Evolutionary conservation across 331 rosid species (phyloP).

Genomic region (Dryas integrifolia): DNA sequence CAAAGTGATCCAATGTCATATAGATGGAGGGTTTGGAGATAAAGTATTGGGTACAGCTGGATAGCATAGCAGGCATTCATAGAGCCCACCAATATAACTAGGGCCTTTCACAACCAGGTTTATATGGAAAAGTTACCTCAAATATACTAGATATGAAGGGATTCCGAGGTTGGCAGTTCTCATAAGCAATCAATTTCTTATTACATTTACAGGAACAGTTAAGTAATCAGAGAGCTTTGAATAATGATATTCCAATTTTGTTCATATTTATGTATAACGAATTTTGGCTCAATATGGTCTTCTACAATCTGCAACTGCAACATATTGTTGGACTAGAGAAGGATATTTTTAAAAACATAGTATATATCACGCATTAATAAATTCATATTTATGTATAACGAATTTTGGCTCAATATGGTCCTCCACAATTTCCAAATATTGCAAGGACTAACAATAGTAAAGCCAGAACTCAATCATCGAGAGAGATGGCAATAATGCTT

Average conservation of each 20-base stretch:
- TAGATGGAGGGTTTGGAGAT: neutral
- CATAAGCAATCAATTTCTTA: neutral
- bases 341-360: neutral
- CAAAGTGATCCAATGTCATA: neutral
- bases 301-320: neutral
- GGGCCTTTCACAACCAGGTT: neutral
- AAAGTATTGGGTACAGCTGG: too few species aligned
- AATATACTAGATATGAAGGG: neutral
- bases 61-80: neutral
- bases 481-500: neutral
- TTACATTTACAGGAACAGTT: neutral
- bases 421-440: neutral
- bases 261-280: neutral
- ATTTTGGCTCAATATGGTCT: neutral
- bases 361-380: neutral
- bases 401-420: neutral
- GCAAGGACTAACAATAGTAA: neutral
- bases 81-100: neutral
- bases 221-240: neutral
- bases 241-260: neutral
- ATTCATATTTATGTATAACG: neutral
- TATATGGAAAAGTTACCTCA: conserved; percentile 1
- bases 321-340: neutral
- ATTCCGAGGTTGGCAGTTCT: neutral
- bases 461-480: neutral